Evolutionary conservation across 495 filamentous ascomycete genomes (phyloP).

Genomic region (Usnea hakonensis): DNA sequence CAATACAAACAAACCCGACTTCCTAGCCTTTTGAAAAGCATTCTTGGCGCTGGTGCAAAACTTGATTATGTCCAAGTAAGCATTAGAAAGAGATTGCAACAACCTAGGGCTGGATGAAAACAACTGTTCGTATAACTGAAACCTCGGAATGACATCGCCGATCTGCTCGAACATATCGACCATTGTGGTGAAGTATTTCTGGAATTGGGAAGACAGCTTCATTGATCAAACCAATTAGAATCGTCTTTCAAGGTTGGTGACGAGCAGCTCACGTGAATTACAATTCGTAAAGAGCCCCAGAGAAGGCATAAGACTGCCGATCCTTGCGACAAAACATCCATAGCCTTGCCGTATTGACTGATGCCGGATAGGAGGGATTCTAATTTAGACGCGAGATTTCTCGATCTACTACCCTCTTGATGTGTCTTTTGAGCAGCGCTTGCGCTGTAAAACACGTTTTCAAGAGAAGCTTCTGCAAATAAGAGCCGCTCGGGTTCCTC

Average conservation of each 20-base stretch:
- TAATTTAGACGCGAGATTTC: background rate
- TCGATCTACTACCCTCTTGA: background rate
- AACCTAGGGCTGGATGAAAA: background rate
- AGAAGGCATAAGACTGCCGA: background rate
- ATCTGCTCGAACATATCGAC: background rate
- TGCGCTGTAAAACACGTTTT: background rate
- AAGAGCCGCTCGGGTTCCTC: background rate
- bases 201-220: background rate
- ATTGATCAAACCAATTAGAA: background rate
- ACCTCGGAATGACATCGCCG: background rate
- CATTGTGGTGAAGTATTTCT: background rate
- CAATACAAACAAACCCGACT: background rate
- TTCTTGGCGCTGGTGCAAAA: background rate
- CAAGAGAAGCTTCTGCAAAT: slow-evolving; percentile 3
- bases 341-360: background rate
- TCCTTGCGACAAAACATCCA: background rate
- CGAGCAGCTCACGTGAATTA: background rate
- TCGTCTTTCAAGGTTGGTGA: background rate
- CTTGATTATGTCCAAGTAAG: background rate
- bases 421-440: background rate
- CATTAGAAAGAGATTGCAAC: background rate
- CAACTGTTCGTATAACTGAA: background rate
- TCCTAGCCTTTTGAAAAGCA: background rate
- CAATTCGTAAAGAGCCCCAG: background rate
- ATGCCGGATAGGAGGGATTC: background rate